A percentile compares a stretch with the other conserved stretches of the same genome.
Evolutionary conservation across 495 filamentous ascomycete genomes (phyloP).

Genomic region (Penicillium fimorum): DNA sequence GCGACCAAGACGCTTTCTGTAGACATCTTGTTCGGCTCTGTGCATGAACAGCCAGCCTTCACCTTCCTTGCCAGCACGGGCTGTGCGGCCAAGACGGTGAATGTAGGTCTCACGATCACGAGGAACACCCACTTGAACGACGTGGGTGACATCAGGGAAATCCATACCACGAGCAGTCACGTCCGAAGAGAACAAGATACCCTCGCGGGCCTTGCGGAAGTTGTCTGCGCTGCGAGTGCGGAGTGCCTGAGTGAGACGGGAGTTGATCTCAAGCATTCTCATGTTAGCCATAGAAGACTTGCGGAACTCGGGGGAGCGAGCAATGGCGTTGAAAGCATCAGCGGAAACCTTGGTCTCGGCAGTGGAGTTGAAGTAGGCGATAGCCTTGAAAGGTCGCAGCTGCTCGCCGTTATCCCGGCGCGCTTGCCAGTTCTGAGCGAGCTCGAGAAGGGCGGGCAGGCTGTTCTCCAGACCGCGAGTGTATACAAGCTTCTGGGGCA

Average conservation of each 20-base stretch:
- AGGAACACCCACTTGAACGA: slow-evolving; percentile 68
- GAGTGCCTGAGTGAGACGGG: slow-evolving; percentile 64
- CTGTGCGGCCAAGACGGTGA: slow-evolving; percentile 72
- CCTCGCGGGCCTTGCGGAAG: slow-evolving; percentile 65
- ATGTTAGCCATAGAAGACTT: slow-evolving; percentile 47
- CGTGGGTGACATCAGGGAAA: slow-evolving; percentile 69
- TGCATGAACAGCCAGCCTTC: slow-evolving; percentile 75
- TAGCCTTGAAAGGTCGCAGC: slow-evolving; percentile 80
- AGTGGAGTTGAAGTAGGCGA: slow-evolving; percentile 84
- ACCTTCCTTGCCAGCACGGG: slow-evolving; percentile 71
- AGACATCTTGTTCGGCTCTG: slow-evolving; percentile 53
- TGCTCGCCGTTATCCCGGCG: slow-evolving; percentile 30
- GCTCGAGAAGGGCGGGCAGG: slow-evolving; percentile 72
- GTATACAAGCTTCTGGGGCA: slow-evolving; percentile 72
- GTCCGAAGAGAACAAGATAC: slow-evolving; percentile 86
- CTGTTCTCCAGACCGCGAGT: slow-evolving; percentile 70
- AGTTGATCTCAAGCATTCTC: slow-evolving; percentile 70
- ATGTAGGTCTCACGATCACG: slow-evolving; percentile 64
- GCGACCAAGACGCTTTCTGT: slow-evolving; percentile 47
- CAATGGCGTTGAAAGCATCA: slow-evolving; percentile 57
- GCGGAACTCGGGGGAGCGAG: slow-evolving; percentile 23
- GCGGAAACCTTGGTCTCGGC: slow-evolving; percentile 63
- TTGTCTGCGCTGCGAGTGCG: slow-evolving; percentile 64
- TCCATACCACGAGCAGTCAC: slow-evolving; percentile 92
- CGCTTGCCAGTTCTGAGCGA: slow-evolving; percentile 57